These are phyloP conservation scores for Cystobasidium tubakii DNA, from an alignment of 768 basidiomycete genomes.

Conservation along the genomic window DNA sequence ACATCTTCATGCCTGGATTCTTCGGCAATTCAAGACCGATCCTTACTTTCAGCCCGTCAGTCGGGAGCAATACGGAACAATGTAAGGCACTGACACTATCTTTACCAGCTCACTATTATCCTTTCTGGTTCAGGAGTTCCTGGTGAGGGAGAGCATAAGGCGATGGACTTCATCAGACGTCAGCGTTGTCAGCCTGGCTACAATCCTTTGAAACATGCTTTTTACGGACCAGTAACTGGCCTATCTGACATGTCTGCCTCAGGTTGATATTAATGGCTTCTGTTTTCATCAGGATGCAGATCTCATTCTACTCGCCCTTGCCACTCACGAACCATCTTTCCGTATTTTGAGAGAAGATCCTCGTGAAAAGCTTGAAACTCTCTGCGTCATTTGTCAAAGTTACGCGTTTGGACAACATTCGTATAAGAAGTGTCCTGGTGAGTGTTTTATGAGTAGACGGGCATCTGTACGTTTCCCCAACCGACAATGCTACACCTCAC, in stretches of 20 bases:
- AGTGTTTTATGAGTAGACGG: too few relatives aligned
- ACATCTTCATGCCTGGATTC: slow-evolving; percentile 26
- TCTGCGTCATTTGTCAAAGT: slow-evolving; percentile 3
- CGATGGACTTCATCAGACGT: slow-evolving; percentile 31
- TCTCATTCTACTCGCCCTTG: slow-evolving; percentile 31
- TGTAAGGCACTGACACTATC: background rate
- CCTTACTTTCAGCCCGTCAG: background rate
- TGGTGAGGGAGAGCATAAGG: slow-evolving; percentile 34
- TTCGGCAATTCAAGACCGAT: slow-evolving; percentile 27
- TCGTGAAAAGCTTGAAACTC: background rate
- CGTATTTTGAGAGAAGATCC: slow-evolving; percentile 30
- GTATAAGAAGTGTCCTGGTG: slow-evolving; percentile 3
- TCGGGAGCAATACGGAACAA: background rate
- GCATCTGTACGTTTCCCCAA: too few relatives aligned
- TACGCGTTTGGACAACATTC: slow-evolving; percentile 3
- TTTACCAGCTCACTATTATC: slow-evolving; percentile 12
- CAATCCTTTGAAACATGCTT: slow-evolving; percentile 13
- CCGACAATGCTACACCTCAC: background rate
- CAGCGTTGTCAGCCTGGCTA: slow-evolving; percentile 24
- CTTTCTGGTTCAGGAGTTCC: slow-evolving; percentile 30
- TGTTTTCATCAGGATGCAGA: slow-evolving; percentile 36
- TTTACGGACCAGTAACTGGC: slow-evolving; percentile 28
- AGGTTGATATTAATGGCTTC: too few relatives aligned
- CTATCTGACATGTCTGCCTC: background rate
- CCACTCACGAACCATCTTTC: slow-evolving; percentile 30